Conservation (phyloP, 768 basidiomycete species). For the Boletus fagicola region DNA sequence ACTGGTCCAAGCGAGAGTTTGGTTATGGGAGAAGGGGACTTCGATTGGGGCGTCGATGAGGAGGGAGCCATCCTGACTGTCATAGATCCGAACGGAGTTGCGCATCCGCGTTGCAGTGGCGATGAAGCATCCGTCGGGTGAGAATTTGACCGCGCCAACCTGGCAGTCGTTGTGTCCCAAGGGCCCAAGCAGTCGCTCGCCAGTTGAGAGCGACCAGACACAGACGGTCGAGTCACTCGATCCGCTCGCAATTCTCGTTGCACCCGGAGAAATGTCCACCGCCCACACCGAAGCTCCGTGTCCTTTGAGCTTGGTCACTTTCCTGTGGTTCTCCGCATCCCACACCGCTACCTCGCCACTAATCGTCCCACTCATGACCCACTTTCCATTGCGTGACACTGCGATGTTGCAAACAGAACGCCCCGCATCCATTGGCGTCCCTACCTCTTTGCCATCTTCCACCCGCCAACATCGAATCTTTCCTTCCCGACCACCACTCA, state of each 20-base stretch:
- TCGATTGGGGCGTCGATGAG: background rate
- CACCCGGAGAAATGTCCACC: background rate
- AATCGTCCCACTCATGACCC: background rate
- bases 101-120: too few relatives aligned
- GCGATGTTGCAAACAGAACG: background rate
- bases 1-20: background rate
- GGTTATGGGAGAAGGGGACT: background rate
- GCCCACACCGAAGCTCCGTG: accelerated
- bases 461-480: background rate
- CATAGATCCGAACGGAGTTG: background rate
- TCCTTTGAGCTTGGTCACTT: background rate
- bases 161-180: too few relatives aligned
- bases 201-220: too few relatives aligned
- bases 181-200: too few relatives aligned
- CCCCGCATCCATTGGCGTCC: background rate
- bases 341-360: background rate
- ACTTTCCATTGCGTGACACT: background rate
- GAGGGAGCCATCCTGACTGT: background rate
- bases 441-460: background rate
- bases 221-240: too few relatives aligned
- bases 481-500: background rate
- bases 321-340: background rate
- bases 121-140: too few relatives aligned
- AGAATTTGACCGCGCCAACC: too few relatives aligned
- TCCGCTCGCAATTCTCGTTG: too few relatives aligned